These are phyloP conservation scores for Scutellospora calospora DNA, from an alignment of 371 early-diverging fungal species.

Conservation along the genomic window DNA sequence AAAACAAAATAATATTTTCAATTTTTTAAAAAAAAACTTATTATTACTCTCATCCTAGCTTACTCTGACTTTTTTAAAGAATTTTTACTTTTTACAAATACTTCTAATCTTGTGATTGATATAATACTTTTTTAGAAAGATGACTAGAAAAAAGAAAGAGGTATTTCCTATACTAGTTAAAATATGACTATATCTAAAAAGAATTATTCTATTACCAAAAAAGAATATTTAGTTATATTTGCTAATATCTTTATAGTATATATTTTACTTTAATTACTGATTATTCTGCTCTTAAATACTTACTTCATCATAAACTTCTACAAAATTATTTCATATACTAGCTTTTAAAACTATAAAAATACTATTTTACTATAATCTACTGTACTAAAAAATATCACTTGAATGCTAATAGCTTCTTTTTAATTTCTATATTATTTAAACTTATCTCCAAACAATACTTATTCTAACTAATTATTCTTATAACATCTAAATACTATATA, in stretches of 20 bases:
- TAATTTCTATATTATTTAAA: too few species aligned
- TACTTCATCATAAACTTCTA: too few species aligned
- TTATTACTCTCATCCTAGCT: slow-evolving; percentile 40
- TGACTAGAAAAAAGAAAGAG: slow-evolving; percentile 9
- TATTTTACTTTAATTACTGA: neutral
- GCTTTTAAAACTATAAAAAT: too few species aligned
- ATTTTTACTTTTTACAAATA: slow-evolving; percentile 48
- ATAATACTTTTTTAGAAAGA: slow-evolving; percentile 49
- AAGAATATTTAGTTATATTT: neutral
- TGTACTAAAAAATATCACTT: too few species aligned
- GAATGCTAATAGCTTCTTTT: too few species aligned
- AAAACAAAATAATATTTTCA: slow-evolving; percentile 48
- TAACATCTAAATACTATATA: too few species aligned
- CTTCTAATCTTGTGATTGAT: slow-evolving; percentile 50
- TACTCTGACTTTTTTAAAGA: slow-evolving; percentile 47
- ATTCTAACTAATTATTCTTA: too few species aligned
- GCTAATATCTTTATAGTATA: neutral
- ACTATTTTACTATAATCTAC: too few species aligned
- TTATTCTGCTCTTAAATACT: neutral
- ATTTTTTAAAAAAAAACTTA: slow-evolving; percentile 41
- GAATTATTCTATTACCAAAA: neutral
- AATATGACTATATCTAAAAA: neutral
- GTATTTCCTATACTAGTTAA: slow-evolving; percentile 16
- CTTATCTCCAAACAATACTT: too few species aligned
- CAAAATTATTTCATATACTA: too few species aligned